These are phyloP conservation scores for Geranium rotundifolium DNA, from an alignment of 345 rosid species.

Conservation along the genomic window DNA sequence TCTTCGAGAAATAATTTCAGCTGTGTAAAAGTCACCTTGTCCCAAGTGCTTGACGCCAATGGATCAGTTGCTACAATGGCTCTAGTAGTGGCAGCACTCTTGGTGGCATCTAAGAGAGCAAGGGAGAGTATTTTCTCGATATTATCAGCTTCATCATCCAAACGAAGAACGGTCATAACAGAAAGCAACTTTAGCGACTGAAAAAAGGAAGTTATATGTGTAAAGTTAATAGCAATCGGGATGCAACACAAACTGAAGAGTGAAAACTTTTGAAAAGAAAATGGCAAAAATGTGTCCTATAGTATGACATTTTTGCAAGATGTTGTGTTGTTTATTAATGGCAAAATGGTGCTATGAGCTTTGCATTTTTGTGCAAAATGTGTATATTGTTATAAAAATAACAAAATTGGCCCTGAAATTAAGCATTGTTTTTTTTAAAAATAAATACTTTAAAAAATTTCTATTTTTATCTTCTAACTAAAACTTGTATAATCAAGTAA, in stretches of 20 bases:
- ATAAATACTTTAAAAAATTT: too few species aligned
- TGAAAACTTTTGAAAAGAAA: neutral
- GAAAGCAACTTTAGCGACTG: slow-evolving; percentile 89
- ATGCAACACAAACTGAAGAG: neutral
- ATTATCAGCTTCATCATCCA: slow-evolving; percentile 62
- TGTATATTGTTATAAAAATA: too few species aligned
- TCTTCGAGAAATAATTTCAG: slow-evolving; percentile 1
- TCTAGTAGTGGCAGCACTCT: slow-evolving; percentile 32
- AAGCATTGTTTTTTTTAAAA: too few species aligned
- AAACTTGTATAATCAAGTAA: too few species aligned
- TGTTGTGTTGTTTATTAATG: too few species aligned
- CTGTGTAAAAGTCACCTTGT: slow-evolving; percentile 41
- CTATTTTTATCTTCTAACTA: too few species aligned
- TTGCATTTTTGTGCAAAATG: too few species aligned
- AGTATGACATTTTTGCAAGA: too few species aligned
- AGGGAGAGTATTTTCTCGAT: slow-evolving; percentile 52
- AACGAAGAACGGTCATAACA: slow-evolving; percentile 71
- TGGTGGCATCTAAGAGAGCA: slow-evolving; percentile 42
- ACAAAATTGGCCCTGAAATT: too few species aligned
- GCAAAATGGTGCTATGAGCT: too few species aligned
- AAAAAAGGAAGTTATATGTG: slow-evolving; percentile 10
- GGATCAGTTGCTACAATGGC: slow-evolving; percentile 54
- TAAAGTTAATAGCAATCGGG: slow-evolving; percentile 10
- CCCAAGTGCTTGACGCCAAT: slow-evolving; percentile 92
- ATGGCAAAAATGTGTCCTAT: too few species aligned